Conservation (phyloP, 148 eudicot genomes). For the Rhododendron ferrugineum region DNA sequence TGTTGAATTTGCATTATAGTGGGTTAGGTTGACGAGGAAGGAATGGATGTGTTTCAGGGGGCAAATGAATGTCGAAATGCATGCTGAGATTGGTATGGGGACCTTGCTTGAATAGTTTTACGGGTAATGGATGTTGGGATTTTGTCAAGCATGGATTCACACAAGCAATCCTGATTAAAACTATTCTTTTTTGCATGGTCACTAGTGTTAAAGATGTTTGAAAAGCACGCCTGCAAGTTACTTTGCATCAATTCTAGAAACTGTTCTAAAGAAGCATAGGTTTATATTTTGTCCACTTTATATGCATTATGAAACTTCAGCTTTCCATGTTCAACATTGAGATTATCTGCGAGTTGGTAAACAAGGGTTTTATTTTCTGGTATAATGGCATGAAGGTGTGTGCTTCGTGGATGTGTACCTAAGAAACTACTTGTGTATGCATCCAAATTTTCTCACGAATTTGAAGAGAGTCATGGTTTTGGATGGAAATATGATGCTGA, state of each 20-base stretch:
- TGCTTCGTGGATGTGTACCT: slow-evolving; percentile 98
- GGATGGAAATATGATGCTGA: slow-evolving; percentile 92
- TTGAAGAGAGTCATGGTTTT: slow-evolving; percentile 89
- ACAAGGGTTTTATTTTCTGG: neutral
- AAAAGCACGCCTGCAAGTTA: neutral
- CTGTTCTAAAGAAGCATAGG: neutral
- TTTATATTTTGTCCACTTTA: neutral
- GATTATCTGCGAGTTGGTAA: slow-evolving; percentile 1
- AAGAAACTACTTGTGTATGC: slow-evolving; percentile 89
- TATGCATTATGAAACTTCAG: neutral
- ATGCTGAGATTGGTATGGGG: neutral
- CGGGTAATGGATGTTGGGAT: neutral
- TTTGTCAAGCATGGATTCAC: neutral
- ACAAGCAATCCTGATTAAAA: neutral
- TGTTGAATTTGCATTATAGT: neutral
- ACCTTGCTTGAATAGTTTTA: neutral
- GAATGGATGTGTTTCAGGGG: neutral
- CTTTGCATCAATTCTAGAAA: neutral
- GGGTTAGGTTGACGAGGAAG: neutral
- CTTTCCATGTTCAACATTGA: neutral
- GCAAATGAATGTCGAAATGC: neutral
- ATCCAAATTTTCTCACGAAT: slow-evolving; percentile 89
- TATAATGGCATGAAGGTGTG: slow-evolving; percentile 55
- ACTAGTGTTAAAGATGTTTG: neutral
- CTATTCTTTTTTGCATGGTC: neutral